A percentile compares a stretch with the other conserved stretches of the same genome.
Conservation (phyloP, 805 yeast species). For the Wickerhamiella parazyma region DNA sequence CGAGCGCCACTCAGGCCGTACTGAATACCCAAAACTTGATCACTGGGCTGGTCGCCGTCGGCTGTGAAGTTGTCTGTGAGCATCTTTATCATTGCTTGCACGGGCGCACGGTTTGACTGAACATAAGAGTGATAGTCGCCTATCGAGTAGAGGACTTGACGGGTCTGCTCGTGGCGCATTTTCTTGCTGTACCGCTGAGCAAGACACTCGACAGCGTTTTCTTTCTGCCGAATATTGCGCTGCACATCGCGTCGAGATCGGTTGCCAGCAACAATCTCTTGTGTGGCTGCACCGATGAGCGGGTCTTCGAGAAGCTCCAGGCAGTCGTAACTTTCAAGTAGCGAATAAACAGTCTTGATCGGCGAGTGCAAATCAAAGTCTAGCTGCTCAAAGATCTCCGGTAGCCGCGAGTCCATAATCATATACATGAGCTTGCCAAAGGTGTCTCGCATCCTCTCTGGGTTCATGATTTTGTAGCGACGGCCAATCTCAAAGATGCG, state of each 20-base stretch:
- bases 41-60: slow-evolving; percentile 27
- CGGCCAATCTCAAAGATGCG: slow-evolving; percentile 63
- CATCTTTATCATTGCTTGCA: slow-evolving; percentile 44
- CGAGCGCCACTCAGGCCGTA: slow-evolving; percentile 59
- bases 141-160: slow-evolving; percentile 59
- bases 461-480: slow-evolving; percentile 72
- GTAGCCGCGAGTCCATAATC: slow-evolving; percentile 71
- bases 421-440: slow-evolving; percentile 71
- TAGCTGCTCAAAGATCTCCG: slow-evolving; percentile 56
- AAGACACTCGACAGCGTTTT: slow-evolving; percentile 49
- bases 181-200: slow-evolving; percentile 33
- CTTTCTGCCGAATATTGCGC: slow-evolving; percentile 50
- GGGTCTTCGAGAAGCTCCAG: slow-evolving; percentile 42
- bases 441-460: slow-evolving; percentile 64
- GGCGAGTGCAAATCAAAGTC: slow-evolving; percentile 68
- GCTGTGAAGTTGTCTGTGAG: slow-evolving; percentile 33
- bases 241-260: slow-evolving; percentile 42
- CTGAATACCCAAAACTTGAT: slow-evolving; percentile 45
- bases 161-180: slow-evolving; percentile 40
- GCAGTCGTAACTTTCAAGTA: slow-evolving; percentile 31
- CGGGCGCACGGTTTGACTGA: slow-evolving; percentile 55
- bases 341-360: slow-evolving; percentile 44
- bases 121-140: slow-evolving; percentile 69
- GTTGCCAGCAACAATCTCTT: slow-evolving; percentile 48
- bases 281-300: slow-evolving; percentile 47